Base-by-base conservation (phyloP, 176 grass and related monocot genomes). In the Aegilops umbellulata region DNA sequence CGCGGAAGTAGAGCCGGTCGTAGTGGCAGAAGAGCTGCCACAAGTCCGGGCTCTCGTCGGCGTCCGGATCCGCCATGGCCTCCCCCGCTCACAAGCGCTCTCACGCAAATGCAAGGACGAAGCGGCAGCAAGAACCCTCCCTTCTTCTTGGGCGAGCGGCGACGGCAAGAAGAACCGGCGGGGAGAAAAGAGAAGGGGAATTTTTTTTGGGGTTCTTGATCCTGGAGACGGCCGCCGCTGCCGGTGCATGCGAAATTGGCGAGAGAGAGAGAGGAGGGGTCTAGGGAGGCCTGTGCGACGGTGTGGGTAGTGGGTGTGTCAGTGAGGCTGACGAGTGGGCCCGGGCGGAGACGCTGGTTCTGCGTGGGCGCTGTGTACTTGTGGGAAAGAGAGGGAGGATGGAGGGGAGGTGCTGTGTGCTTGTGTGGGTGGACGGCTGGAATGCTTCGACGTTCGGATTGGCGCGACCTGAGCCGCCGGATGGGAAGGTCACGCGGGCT, bases 1-100 rank as follows among this genome's bases (percentile, higher is more conserved):
- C 74, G 3, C 51, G 88, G 91, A 95, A 95, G 91, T 95, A 95
- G 86, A 89, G 84, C 24, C 3, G 3, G 84, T 89, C 84, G 91
- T 91, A 95, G 86, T 91, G 82, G 10, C 32, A 7, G 85, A 95
- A 95, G 53, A 95, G 86, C 10, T 76, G 55, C 44, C 58, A 32
- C 22, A 90, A 66, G 81, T 95, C 91, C 70, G 90, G 87, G 34
- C 58, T 88, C 24, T 91, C 89, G 39, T 24, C 64, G n/a, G 68
- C 72, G 44, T 79, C 92, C 29, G 66, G 44, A 44, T 85, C 81
- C 78, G 8, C 79, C 86, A 67, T 76, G 63, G 72, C 70, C 70
- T 68, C 69, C 65, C 76, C 8, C 47, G 6, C 25, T 64, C 42
- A 3, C 19, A 25, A 34, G 71, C 71, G 9, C 17, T 58, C 53